phyloP scores from a whole-genome alignment of 805 yeast genomes.

The Naumovozyma dairenensis region DNA sequence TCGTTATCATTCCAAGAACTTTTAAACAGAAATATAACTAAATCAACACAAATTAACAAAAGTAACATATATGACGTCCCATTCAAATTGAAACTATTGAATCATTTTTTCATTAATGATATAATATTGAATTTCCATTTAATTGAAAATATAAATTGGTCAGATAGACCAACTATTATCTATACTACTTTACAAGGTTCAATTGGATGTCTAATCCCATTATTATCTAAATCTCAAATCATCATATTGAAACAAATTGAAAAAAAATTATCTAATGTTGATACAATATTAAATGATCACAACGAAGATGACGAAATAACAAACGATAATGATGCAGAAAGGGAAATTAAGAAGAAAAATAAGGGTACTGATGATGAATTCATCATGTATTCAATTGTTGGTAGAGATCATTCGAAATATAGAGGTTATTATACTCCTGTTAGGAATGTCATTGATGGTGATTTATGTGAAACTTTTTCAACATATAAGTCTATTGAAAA shows the following conservation, averaged over 20 bases:
- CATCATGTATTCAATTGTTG: constrained; percentile 43
- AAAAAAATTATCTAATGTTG: constrained; percentile 29
- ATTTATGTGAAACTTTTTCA: constrained; percentile 54
- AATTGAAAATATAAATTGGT: constrained; percentile 22
- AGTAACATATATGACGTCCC: constrained; percentile 30
- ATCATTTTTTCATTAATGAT: constrained; percentile 62
- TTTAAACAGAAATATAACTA: not conserved
- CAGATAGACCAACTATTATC: constrained; percentile 54
- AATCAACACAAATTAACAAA: constrained; percentile 1
- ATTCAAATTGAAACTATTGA: constrained; percentile 38
- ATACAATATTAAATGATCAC: constrained; percentile 7
- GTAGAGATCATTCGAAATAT: constrained; percentile 56
- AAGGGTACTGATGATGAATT: no score
- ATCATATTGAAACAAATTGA: constrained; percentile 50
- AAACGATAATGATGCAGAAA: not conserved
- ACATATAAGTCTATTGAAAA: constrained; percentile 17
- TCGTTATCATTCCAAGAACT: not conserved
- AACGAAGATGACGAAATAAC: no score
- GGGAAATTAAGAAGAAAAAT: constrained; percentile 6
- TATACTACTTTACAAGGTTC: constrained; percentile 79
- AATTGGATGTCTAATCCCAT: constrained; percentile 63
- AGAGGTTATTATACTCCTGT: constrained; percentile 78
- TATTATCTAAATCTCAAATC: constrained; percentile 52
- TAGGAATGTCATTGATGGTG: constrained; percentile 78
- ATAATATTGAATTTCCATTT: constrained; percentile 52